Conservation (phyloP, 306 rosid species). For the apple (Malus domestica) region ASM211411v1 NC_041800.1:29812233-29812732, state of each 20-base stretch:
- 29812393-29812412: too few species aligned
- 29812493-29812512: slow-evolving; percentile 67
- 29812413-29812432: too few species aligned
- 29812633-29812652: slow-evolving; percentile 51
- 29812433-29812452: too few species aligned
- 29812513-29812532: slow-evolving; percentile 74
- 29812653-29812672: slow-evolving; percentile 84
- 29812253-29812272: slow-evolving; percentile 42
- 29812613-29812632: slow-evolving; percentile 64
- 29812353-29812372: neutral
- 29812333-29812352: slow-evolving; percentile 32
- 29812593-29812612: slow-evolving; percentile 57
- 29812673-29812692: slow-evolving; percentile 69
- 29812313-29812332: slow-evolving; percentile 60
- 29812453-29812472: too few species aligned
- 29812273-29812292: slow-evolving; percentile 57
- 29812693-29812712: slow-evolving; percentile 38
- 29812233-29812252: slow-evolving; percentile 78
- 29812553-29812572: slow-evolving; percentile 32
- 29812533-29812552: slow-evolving; percentile 64
- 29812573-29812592: slow-evolving; percentile 73
- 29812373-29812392: too few species aligned
- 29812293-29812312: slow-evolving; percentile 74
- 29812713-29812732: slow-evolving; percentile 28
- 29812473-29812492: slow-evolving; percentile 33